phyloP scores from a whole-genome alignment of 169 alveolate species.

The Besnoitia besnoiti region DNA sequence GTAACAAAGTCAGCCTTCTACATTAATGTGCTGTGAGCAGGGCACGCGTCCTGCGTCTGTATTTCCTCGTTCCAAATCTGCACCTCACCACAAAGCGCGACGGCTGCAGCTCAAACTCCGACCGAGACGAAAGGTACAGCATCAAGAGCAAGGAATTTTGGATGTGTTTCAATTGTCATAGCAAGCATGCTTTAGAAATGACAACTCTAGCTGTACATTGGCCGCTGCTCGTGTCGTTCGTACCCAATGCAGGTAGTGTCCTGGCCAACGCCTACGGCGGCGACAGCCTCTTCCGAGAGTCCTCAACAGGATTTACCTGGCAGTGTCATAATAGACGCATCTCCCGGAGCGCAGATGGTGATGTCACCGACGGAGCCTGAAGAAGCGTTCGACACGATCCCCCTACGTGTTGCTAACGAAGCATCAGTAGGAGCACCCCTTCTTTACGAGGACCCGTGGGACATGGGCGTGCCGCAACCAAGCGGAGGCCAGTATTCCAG shows the following conservation, averaged over 20 bases:
- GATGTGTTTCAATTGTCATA: too few species aligned
- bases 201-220: too few species aligned
- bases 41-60: constrained; percentile 17
- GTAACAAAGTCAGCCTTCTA: not conserved
- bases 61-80: not conserved
- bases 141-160: too few species aligned
- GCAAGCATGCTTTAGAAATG: too few species aligned
- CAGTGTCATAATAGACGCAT: too few species aligned
- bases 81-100: not conserved
- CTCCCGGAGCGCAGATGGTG: too few species aligned
- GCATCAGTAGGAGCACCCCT: not conserved
- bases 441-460: not conserved
- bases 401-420: too few species aligned
- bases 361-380: too few species aligned
- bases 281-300: not conserved
- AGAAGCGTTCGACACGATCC: too few species aligned
- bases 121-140: not conserved
- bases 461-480: not conserved
- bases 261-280: not conserved
- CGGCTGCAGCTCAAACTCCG: not conserved
- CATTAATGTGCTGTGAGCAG: not conserved
- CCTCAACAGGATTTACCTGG: not conserved
- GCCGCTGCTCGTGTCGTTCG: too few species aligned
- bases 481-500: not conserved
- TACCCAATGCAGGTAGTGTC: not conserved